phyloP scores from a whole-genome alignment of 371 early-diverging fungal genomes.

The Mucor irregularis region DNA sequence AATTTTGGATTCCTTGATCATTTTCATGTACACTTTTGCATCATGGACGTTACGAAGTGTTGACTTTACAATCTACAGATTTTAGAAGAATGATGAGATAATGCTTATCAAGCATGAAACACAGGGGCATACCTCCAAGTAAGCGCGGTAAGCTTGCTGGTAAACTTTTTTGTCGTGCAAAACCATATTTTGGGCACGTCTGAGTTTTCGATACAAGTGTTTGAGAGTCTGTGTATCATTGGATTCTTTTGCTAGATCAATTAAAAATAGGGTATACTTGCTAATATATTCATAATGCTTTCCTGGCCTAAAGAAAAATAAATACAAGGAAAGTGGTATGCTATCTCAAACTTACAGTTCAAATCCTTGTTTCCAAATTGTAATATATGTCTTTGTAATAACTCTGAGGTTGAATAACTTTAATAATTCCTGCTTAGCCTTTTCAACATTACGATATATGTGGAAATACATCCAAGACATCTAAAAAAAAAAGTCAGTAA shows the following conservation, averaged over 20 bases:
- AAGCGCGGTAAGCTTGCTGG: conserved; percentile 47
- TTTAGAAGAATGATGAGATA: neutral
- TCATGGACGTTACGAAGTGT: neutral
- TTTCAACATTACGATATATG: conserved; percentile 53
- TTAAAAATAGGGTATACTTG: conserved; percentile 62
- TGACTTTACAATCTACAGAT: conserved; percentile 7
- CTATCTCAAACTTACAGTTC: conserved; percentile 52
- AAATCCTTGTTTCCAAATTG: conserved; percentile 73
- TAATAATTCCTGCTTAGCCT: conserved; percentile 60
- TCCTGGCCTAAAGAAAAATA: conserved; percentile 43
- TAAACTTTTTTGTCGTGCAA: conserved; percentile 55
- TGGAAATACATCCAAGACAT: conserved; percentile 65
- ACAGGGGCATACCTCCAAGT: conserved; percentile 25
- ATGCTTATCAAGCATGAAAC: neutral
- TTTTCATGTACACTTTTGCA: neutral
- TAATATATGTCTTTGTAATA: conserved; percentile 52
- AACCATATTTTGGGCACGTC: conserved; percentile 51
- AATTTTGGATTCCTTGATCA: neutral
- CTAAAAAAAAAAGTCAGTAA: conserved; percentile 27
- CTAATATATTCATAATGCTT: conserved; percentile 71
- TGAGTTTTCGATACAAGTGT: conserved; percentile 57
- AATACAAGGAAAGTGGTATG: neutral
- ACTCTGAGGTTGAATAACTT: conserved; percentile 57
- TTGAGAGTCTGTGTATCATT: conserved; percentile 60
- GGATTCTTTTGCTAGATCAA: conserved; percentile 53